Conservation (phyloP, 2,329 filamentous ascomycete genomes). For the Venturia asperata region DNA sequence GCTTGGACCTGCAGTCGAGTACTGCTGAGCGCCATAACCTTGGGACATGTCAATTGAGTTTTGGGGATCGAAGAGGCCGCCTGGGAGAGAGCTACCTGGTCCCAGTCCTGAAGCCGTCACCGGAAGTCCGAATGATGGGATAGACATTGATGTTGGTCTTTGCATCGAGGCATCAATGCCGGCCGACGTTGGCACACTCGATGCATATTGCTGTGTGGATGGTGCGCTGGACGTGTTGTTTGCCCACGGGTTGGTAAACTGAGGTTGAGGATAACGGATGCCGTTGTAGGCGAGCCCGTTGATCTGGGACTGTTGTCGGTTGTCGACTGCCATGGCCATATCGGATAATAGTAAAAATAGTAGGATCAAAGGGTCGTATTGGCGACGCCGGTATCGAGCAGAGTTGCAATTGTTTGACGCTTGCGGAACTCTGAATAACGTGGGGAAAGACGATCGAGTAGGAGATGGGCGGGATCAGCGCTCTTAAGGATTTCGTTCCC, state of each 20-base stretch:
- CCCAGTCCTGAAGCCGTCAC: conserved; percentile 62
- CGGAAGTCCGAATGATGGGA: conserved; percentile 51
- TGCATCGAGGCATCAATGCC: conserved; percentile 49
- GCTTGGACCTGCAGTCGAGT: conserved; percentile 62
- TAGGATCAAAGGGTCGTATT: conserved; percentile 20
- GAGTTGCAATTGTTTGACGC: conserved; percentile 27
- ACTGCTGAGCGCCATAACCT: conserved; percentile 66
- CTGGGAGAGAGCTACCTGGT: conserved; percentile 58
- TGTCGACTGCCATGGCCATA: conserved; percentile 97
- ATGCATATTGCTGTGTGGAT: conserved; percentile 57
- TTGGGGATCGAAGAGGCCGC: conserved; percentile 54
- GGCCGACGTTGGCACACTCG: conserved; percentile 44
- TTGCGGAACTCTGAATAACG: conserved; percentile 24
- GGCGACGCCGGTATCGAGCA: conserved; percentile 21
- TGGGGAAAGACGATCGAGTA: conserved; percentile 33
- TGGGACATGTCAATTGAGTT: conserved; percentile 64
- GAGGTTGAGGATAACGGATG: conserved; percentile 63
- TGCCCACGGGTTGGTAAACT: conserved; percentile 88
- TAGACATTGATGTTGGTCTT: conserved; percentile 54
- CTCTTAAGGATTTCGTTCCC: conserved; percentile 15
- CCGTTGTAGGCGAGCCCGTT: conserved; percentile 69
- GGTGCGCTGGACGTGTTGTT: conserved; percentile 50
- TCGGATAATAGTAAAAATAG: conserved; percentile 21
- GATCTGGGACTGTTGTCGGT: conserved; percentile 64
- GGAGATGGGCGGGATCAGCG: conserved; percentile 44